Base-by-base conservation (phyloP, 345 rosid species). In the Gynandropsis gynandra region DNA sequence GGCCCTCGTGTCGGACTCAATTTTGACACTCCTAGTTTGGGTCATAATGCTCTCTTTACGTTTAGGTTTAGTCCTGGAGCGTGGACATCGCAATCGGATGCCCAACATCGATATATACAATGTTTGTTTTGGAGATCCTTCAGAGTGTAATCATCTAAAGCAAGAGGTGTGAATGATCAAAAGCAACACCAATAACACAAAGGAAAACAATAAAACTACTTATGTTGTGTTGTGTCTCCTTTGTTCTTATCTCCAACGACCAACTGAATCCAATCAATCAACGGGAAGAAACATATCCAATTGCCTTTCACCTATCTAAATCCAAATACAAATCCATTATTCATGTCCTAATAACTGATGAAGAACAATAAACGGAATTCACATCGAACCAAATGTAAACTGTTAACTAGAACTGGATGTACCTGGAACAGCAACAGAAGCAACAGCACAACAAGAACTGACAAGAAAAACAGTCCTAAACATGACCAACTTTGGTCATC, bases 121-220 rank as follows among this genome's bases (percentile, higher is more conserved):
- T 24, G 29, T 24, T 24, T 24, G 29, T 24, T 24, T 24, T 24
- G 29, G 29, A 5, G n/a, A n/a, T n/a, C n/a, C n/a, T n/a, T n/a
- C n/a, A n/a, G n/a, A n/a, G n/a, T n/a, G n/a, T n/a, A n/a, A n/a
- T n/a, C n/a, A n/a, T n/a, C n/a, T n/a, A n/a, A n/a, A n/a, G n/a
- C n/a, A n/a, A n/a, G n/a, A n/a, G n/a, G n/a, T n/a, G n/a, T n/a
- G n/a, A n/a, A n/a, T n/a, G n/a, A n/a, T n/a, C n/a, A n/a, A n/a
- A 45, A 27, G 47, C 39, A 65, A 44, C 59, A 27, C 47, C 50
- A 42, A 13, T 16, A 65, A 50, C 49, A 52, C 44, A 7, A 56
- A 50, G 50, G 55, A 59, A 65, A 65, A 3, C 70, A 65, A 53
- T 55, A 65, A 0, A 65, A 53, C 70, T 60, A 65, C 27, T 59